These are phyloP conservation scores for Ceratobasidium sp. DNA, from an alignment of 1,284 basidiomycete species.

Conservation along the genomic window DNA sequence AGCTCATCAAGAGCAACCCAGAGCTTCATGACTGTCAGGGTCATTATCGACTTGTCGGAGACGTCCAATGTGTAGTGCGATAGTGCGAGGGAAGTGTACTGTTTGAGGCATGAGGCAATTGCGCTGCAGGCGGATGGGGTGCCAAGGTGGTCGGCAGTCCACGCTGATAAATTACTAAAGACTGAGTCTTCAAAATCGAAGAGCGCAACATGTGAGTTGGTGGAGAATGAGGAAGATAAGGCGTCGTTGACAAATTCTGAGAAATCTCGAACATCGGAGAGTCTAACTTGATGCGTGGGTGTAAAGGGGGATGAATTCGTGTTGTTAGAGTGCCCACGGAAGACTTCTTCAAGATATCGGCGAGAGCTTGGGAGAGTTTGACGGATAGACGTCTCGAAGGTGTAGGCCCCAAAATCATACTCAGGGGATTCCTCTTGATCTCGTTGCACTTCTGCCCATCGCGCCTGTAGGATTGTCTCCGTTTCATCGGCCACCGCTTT, in stretches of 20 bases:
- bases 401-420: neutral
- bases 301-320: neutral
- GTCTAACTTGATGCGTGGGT: neutral
- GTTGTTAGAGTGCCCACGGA: neutral
- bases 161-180: neutral
- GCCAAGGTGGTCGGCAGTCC: neutral
- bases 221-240: neutral
- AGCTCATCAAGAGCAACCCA: slow-evolving; percentile 44
- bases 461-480: slow-evolving; percentile 48
- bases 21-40: slow-evolving; percentile 42
- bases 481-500: slow-evolving; percentile 42
- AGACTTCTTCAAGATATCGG: slow-evolving; percentile 48
- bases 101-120: slow-evolving; percentile 8
- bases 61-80: neutral
- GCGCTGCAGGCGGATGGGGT: neutral
- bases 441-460: slow-evolving; percentile 50
- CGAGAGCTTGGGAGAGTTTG: slow-evolving; percentile 52
- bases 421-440: neutral
- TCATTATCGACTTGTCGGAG: slow-evolving; percentile 42
- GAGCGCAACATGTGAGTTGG: neutral
- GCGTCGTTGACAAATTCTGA: neutral
- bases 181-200: slow-evolving; percentile 31
- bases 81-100: neutral
- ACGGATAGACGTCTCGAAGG: slow-evolving; percentile 52
- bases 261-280: neutral